phyloP scores from a whole-genome alignment of 2,329 filamentous ascomycete genomes.

The Xylariales sp. region DNA sequence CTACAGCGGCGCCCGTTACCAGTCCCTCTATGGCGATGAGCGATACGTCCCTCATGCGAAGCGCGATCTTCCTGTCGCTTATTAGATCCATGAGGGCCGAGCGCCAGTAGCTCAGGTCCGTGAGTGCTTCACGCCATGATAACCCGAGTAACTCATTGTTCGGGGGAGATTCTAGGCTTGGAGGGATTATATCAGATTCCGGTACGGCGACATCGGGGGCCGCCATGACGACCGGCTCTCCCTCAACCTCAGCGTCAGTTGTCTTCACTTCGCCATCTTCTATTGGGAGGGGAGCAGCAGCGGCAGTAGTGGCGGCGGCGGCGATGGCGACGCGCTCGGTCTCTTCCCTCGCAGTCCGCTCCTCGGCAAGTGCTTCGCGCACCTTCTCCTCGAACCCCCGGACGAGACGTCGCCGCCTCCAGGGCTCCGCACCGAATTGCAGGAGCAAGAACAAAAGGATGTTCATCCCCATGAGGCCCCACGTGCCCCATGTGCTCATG shows the following conservation, averaged over 20 bases:
- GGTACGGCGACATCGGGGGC: slow-evolving; percentile 25
- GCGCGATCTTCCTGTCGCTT: slow-evolving; percentile 71
- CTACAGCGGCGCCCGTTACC: slow-evolving; percentile 71
- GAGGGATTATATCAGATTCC: slow-evolving; percentile 21
- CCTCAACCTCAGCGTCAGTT: slow-evolving; percentile 30
- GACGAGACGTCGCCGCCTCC: slow-evolving; percentile 84
- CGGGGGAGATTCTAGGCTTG: background rate
- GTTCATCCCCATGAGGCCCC: slow-evolving; percentile 97
- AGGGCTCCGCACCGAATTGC: slow-evolving; percentile 92
- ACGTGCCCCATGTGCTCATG: slow-evolving; percentile 98
- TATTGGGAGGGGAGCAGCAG: background rate
- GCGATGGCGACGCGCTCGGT: slow-evolving; percentile 33
- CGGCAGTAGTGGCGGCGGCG: slow-evolving; percentile 22
- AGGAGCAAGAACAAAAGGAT: slow-evolving; percentile 87
- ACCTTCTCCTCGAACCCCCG: slow-evolving; percentile 85
- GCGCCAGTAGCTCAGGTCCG: slow-evolving; percentile 60
- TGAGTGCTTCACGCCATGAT: slow-evolving; percentile 58
- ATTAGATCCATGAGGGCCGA: slow-evolving; percentile 67
- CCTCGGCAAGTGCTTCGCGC: slow-evolving; percentile 75
- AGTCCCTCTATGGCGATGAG: slow-evolving; percentile 76
- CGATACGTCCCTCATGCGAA: slow-evolving; percentile 77
- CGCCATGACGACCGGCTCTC: slow-evolving; percentile 13
- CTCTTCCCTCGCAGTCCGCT: slow-evolving; percentile 54
- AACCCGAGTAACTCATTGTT: background rate
- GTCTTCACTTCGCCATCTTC: slow-evolving; percentile 8